Conservation (phyloP, 2,329 filamentous ascomycete species). For the Cryphonectria nitschkei region DNA sequence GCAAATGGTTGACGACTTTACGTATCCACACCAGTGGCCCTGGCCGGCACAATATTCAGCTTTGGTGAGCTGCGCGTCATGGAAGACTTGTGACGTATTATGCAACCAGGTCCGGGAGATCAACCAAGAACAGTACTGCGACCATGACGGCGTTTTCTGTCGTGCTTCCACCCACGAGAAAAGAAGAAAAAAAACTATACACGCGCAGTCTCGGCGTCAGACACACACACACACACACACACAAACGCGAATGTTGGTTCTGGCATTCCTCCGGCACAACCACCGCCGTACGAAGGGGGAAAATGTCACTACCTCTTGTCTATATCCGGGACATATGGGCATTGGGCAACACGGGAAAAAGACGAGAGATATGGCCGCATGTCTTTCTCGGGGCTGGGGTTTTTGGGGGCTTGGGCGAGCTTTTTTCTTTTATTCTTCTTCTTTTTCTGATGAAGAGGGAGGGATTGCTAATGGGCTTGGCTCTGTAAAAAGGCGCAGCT, state of each 20-base stretch:
- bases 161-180: slow-evolving; percentile 3
- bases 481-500: slow-evolving; percentile 5
- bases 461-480: slow-evolving; percentile 5
- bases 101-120: slow-evolving; percentile 1
- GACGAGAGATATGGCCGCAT: slow-evolving; percentile 23
- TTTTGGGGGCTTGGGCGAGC: not conserved
- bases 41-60: slow-evolving; percentile 26
- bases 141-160: slow-evolving; percentile 15
- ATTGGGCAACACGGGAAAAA: slow-evolving; percentile 9
- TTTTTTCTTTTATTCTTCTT: not conserved
- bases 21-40: slow-evolving; percentile 33
- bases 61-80: not conserved
- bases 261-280: not conserved
- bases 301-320: slow-evolving; percentile 9
- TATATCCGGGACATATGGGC: slow-evolving; percentile 13
- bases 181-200: not conserved
- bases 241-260: not conserved
- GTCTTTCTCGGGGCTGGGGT: slow-evolving; percentile 21
- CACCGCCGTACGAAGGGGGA: not conserved
- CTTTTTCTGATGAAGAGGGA: not conserved
- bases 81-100: not conserved
- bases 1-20: slow-evolving; percentile 61
- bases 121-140: slow-evolving; percentile 2
- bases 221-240: not conserved
- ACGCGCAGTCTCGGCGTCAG: not conserved